Conservation (phyloP, 1,284 basidiomycete species). For the Nidula niveotomentosa region DNA sequence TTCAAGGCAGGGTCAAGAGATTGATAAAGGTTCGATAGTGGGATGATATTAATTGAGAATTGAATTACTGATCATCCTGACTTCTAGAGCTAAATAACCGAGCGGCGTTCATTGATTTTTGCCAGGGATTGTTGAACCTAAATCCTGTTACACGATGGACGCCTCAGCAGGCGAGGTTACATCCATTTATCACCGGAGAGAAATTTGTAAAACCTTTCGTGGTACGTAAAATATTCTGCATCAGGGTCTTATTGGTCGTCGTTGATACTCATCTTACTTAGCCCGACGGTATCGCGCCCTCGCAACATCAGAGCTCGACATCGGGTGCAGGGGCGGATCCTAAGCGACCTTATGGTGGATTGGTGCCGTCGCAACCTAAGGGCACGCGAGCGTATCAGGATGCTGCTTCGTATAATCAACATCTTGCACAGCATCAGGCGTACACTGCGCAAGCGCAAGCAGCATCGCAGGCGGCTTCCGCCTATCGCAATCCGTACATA, state of each 20-base stretch:
- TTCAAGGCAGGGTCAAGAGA: conserved; percentile 80
- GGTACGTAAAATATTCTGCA: conserved; percentile 46
- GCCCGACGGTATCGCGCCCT: conserved; percentile 47
- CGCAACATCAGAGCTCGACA: conserved; percentile 30
- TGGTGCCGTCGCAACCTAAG: conserved; percentile 80
- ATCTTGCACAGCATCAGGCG: conserved; percentile 91
- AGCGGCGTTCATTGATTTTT: conserved; percentile 97
- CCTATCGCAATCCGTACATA: conserved; percentile 76
- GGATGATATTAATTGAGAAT: neutral
- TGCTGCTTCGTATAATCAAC: conserved; percentile 93
- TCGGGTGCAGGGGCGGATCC: conserved; percentile 49
- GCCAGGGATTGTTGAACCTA: conserved; percentile 90
- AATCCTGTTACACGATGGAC: conserved; percentile 97
- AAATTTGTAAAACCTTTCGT: conserved; percentile 88
- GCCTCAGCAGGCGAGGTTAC: conserved; percentile 92
- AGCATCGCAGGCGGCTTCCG: conserved; percentile 63
- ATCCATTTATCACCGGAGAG: conserved; percentile 98
- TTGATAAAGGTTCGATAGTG: conserved; percentile 80
- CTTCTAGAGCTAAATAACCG: conserved; percentile 87
- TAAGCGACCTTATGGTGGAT: conserved; percentile 93
- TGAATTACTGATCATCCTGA: neutral
- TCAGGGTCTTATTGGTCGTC: conserved; percentile 4
- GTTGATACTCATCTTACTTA: conserved; percentile 20
- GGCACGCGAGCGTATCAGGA: conserved; percentile 87
- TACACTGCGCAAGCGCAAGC: conserved; percentile 84